A percentile compares a stretch with the other conserved stretches of the same genome.
phyloP scores from a whole-genome alignment of 257 asterid species.

The Petunia secreta region DNA sequence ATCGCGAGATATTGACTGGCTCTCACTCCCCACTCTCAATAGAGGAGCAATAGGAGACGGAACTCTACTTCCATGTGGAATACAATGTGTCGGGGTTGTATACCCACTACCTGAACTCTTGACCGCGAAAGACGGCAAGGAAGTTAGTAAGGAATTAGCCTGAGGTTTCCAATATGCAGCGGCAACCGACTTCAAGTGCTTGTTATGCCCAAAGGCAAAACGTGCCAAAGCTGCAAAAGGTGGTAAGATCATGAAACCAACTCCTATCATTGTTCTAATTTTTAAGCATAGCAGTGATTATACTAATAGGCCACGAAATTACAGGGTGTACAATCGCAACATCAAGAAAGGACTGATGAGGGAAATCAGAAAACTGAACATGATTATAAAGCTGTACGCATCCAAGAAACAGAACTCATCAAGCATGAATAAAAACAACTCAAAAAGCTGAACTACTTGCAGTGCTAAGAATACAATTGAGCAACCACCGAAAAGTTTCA shows the following conservation, averaged over 20 bases:
- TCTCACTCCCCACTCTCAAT: slow-evolving; percentile 64
- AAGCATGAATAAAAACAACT: slow-evolving; percentile 4
- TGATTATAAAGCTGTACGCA: background rate
- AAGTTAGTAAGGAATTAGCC: slow-evolving; percentile 71
- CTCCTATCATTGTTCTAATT: slow-evolving; percentile 9
- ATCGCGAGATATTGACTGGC: slow-evolving; percentile 66
- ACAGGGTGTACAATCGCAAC: background rate
- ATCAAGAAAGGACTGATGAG: background rate
- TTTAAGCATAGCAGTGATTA: slow-evolving; percentile 10
- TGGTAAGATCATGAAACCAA: slow-evolving; percentile 25
- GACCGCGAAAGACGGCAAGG: slow-evolving; percentile 76
- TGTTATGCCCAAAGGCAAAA: slow-evolving; percentile 94
- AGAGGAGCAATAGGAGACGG: slow-evolving; percentile 72
- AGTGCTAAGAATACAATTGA: background rate
- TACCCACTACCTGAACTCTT: slow-evolving; percentile 80
- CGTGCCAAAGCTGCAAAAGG: slow-evolving; percentile 85
- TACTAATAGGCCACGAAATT: slow-evolving; percentile 2
- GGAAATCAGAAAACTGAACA: slow-evolving; percentile 19
- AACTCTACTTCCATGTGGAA: slow-evolving; percentile 70
- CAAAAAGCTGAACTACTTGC: background rate
- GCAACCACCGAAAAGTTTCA: slow-evolving; percentile 3
- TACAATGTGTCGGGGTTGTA: slow-evolving; percentile 74
- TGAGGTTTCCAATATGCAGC: slow-evolving; percentile 91
- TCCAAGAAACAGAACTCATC: slow-evolving; percentile 19
- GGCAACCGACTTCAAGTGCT: slow-evolving; percentile 90